phyloP scores from a whole-genome alignment of 371 early-diverging fungal species.

The Coemansia sp. region DNA sequence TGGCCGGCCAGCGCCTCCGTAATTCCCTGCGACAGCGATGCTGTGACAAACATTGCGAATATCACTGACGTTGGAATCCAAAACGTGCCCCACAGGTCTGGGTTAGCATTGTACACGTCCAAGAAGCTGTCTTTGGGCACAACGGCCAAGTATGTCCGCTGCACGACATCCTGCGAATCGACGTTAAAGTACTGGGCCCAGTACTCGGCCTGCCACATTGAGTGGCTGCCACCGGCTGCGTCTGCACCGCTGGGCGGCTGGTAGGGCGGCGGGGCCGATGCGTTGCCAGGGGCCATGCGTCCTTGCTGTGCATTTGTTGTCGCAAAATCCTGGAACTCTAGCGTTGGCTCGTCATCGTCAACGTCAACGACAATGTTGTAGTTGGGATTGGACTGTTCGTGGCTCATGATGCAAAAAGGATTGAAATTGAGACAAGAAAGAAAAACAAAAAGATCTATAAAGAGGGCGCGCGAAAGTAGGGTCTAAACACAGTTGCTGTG shows the following conservation, averaged over 20 bases:
- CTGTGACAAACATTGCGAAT: slow-evolving; percentile 86
- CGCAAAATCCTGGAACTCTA: slow-evolving; percentile 52
- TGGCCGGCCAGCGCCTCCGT: slow-evolving; percentile 61
- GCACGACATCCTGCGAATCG: slow-evolving; percentile 66
- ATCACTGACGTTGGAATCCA: slow-evolving; percentile 95
- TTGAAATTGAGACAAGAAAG: neutral
- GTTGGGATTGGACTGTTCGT: slow-evolving; percentile 31
- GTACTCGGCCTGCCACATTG: slow-evolving; percentile 65
- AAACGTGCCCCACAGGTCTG: slow-evolving; percentile 88
- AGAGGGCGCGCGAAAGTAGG: slow-evolving; percentile 46
- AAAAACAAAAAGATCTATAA: slow-evolving; percentile 8
- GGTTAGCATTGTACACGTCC: slow-evolving; percentile 56
- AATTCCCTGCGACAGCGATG: slow-evolving; percentile 81
- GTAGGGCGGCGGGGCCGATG: slow-evolving; percentile 32
- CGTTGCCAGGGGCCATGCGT: slow-evolving; percentile 13
- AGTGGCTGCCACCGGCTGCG: slow-evolving; percentile 14
- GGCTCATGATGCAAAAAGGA: slow-evolving; percentile 19
- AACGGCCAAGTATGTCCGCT: slow-evolving; percentile 49
- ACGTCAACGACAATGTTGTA: slow-evolving; percentile 55
- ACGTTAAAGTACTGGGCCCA: slow-evolving; percentile 89
- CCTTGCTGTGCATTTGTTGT: slow-evolving; percentile 36
- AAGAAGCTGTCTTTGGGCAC: slow-evolving; percentile 54
- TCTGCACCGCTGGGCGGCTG: slow-evolving; percentile 15
- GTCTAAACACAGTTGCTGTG: slow-evolving; percentile 44
- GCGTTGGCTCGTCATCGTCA: slow-evolving; percentile 51